These are phyloP conservation scores for Maudiozyma barnettii DNA, from an alignment of 805 yeast genomes.

Conservation along the genomic window DNA sequence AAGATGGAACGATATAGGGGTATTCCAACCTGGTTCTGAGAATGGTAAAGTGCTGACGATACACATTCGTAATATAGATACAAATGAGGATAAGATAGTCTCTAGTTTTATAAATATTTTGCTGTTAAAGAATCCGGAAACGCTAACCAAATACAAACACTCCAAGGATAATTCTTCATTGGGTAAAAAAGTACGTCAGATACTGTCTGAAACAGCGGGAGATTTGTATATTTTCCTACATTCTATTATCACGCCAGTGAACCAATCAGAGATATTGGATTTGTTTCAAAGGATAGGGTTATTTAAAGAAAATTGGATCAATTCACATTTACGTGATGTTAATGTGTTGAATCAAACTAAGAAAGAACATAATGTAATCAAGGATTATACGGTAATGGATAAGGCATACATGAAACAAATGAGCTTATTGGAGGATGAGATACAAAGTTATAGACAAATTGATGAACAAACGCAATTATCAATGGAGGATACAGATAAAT, in stretches of 20 bases:
- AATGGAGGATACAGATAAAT: background rate
- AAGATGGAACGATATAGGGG: background rate
- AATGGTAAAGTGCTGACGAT: background rate
- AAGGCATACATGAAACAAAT: background rate
- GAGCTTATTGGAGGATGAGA: background rate
- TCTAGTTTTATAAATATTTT: background rate
- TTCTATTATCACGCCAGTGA: conserved; percentile 15
- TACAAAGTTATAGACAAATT: background rate
- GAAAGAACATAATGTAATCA: background rate
- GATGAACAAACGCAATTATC: background rate
- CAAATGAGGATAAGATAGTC: background rate
- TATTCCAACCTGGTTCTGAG: background rate
- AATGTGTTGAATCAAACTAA: background rate
- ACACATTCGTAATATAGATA: background rate
- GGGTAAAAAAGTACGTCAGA: background rate
- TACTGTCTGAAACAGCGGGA: background rate
- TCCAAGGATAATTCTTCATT: background rate
- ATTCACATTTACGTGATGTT: background rate
- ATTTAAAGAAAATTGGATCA: background rate
- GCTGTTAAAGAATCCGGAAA: background rate
- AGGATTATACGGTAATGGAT: background rate
- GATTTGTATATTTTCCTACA: background rate
- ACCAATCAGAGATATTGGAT: conserved; percentile 58
- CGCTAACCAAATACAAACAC: background rate
- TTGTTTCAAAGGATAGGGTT: conserved; percentile 62